Evolutionary conservation across 306 rosid genomes (phyloP), one percentile per base, ranked within the genome.

Genomic region (Malus asiatica): DNA sequence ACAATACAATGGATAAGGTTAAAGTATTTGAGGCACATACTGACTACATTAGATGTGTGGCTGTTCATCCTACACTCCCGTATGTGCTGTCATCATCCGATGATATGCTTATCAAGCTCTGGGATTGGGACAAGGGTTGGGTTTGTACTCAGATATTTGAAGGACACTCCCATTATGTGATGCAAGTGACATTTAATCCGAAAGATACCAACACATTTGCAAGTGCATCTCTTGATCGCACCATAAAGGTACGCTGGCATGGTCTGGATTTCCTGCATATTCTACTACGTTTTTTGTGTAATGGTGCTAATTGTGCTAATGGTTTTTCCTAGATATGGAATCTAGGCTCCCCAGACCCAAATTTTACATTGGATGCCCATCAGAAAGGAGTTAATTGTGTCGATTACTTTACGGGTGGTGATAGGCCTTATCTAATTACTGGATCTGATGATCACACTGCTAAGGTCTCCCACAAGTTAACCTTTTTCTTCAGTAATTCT

Each of bases 121-220:
- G 99, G 99, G 99, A 95, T 89, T 95, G 99, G 99, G 99, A 95
- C 73, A 95, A 95, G 84, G 97, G 99, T 83, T 95, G 99, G 99
- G 73, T 82, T 78, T 95, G 99, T 73, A 92, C 97, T 83, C 99
- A 95, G 84, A 92, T 95, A 88, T 95, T 92, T 86, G 99, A 95
- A 86, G 99, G 99, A 58, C 99, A 95, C 80, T 95, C 99, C 48
- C 99, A 95, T 88, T 95, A 95, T 85, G 96, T 95, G 77, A 95
- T 95, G 99, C 99, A 95, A 95, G 99, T 95, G 76, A 92, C 99
- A 45, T 92, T 95, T 83, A 95, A 95, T 83, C 99, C 99, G 14
- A 95, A 95, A 87, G 99, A 95, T 82, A 95, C 97, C 51, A 95
- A 95, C 84, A 95, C 99, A 76, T 95, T 95, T 87, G 99, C 99